Percentiles rank a stretch among this genome's conserved stretches.
Evolutionary conservation across 768 basidiomycete genomes (phyloP).

Genomic region (Lepiota venenata): DNA sequence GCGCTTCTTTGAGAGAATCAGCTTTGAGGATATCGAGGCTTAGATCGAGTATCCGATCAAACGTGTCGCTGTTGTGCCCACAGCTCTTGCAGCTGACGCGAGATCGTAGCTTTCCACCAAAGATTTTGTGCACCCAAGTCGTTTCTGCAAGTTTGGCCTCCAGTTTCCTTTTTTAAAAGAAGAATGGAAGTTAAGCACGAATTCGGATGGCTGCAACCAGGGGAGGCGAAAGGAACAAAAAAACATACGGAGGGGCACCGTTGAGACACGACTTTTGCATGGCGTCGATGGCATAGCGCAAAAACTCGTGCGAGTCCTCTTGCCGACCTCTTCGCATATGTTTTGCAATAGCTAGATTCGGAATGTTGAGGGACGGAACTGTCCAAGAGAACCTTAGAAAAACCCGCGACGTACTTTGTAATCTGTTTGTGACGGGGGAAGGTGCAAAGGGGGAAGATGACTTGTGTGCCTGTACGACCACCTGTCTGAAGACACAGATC

Average conservation of each 20-base stretch:
- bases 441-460: conserved; percentile 57
- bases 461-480: conserved; percentile 52
- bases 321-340: conserved; percentile 89
- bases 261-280: conserved; percentile 82
- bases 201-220: too few relatives aligned
- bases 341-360: conserved; percentile 77
- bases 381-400: not conserved
- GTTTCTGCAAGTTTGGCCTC: conserved; percentile 74
- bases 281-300: conserved; percentile 90
- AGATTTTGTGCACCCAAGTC: conserved; percentile 92
- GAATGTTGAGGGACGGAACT: conserved; percentile 13
- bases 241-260: conserved; percentile 64
- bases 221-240: not conserved
- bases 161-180: conserved; percentile 55
- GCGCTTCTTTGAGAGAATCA: conserved; percentile 61
- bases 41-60: conserved; percentile 92
- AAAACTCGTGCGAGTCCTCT: conserved; percentile 97
- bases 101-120: conserved; percentile 89
- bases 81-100: conserved; percentile 86
- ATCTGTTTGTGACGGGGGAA: conserved; percentile 55
- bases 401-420: conserved; percentile 53
- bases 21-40: conserved; percentile 82
- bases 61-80: conserved; percentile 88
- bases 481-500: conserved; percentile 62
- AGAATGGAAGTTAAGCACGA: not conserved